phyloP scores from a whole-genome alignment of 2,329 filamentous ascomycete species.

The Colletotrichum graminicola region DNA sequence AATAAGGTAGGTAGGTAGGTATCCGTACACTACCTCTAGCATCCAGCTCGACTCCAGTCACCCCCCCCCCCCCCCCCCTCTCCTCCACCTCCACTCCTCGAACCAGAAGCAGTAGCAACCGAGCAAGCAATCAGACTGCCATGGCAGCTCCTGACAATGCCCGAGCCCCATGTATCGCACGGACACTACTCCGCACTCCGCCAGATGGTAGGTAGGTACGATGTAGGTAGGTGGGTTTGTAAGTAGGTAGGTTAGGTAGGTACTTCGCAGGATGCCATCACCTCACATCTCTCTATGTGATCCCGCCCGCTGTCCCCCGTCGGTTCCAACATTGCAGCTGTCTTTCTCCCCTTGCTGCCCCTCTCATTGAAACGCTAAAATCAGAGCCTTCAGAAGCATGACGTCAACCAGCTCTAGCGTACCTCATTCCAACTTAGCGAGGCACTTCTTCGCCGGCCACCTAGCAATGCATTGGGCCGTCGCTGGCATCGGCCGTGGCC shows the following conservation, averaged over 20 bases:
- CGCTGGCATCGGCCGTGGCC: constrained; percentile 16
- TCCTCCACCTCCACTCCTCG: background rate
- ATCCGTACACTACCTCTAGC: background rate
- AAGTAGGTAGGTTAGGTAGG: background rate
- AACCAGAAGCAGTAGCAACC: background rate
- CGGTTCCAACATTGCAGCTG: constrained; percentile 4
- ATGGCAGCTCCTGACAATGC: background rate
- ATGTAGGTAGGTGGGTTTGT: too few relatives aligned
- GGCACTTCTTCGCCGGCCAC: constrained; percentile 32
- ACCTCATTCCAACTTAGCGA: constrained; percentile 37
- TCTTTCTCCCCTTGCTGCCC: constrained; percentile 36
- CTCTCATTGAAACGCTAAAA: constrained; percentile 42
- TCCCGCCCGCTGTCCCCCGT: background rate
- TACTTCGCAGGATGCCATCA: background rate
- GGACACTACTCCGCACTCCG: background rate
- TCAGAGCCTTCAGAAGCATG: constrained; percentile 43
- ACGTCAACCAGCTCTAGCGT: constrained; percentile 42
- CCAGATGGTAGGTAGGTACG: background rate
- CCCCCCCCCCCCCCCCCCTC: background rate
- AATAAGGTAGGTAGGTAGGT: background rate
- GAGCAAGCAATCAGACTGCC: background rate
- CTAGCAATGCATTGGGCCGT: constrained; percentile 32
- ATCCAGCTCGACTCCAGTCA: constrained; percentile 2
- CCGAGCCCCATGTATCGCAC: background rate
- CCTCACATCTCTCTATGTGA: background rate